phyloP scores from a whole-genome alignment of 2,329 filamentous ascomycete genomes.

The Ophioceras dolichostomum region DNA sequence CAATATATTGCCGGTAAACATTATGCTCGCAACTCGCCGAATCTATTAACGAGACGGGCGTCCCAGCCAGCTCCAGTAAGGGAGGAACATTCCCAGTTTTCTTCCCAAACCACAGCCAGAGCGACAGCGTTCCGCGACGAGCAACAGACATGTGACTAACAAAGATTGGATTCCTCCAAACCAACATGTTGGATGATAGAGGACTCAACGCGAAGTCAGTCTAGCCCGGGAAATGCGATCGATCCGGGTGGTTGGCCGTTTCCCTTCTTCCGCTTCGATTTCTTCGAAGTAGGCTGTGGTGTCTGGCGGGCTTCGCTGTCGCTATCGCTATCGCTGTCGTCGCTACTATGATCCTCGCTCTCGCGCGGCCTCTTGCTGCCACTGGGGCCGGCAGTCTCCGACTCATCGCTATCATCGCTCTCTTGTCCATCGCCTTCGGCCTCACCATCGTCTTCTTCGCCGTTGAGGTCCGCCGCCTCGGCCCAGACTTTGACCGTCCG shows the following conservation, averaged over 20 bases:
- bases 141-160: too few relatives aligned
- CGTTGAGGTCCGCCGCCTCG: conserved; percentile 38
- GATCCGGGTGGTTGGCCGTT: conserved; percentile 10
- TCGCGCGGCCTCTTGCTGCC: conserved; percentile 33
- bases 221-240: conserved; percentile 18
- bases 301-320: conserved; percentile 8
- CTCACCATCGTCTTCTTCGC: conserved; percentile 34
- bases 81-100: too few relatives aligned
- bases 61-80: too few relatives aligned
- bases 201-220: too few relatives aligned
- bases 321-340: conserved; percentile 20
- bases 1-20: too few relatives aligned
- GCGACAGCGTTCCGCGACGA: too few relatives aligned
- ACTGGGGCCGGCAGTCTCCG: too few relatives aligned
- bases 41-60: too few relatives aligned
- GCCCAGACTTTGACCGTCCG: conserved; percentile 85
- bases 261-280: conserved; percentile 19
- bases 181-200: too few relatives aligned
- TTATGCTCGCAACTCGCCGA: too few relatives aligned
- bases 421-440: conserved; percentile 31
- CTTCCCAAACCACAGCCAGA: too few relatives aligned
- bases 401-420: conserved; percentile 27
- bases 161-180: too few relatives aligned
- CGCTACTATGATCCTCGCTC: conserved; percentile 32
- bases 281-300: conserved; percentile 11